Percentiles rank a stretch among this genome's conserved stretches.
Conservation (phyloP, 768 basidiomycete genomes). For the Auriscalpium orientale region DNA sequence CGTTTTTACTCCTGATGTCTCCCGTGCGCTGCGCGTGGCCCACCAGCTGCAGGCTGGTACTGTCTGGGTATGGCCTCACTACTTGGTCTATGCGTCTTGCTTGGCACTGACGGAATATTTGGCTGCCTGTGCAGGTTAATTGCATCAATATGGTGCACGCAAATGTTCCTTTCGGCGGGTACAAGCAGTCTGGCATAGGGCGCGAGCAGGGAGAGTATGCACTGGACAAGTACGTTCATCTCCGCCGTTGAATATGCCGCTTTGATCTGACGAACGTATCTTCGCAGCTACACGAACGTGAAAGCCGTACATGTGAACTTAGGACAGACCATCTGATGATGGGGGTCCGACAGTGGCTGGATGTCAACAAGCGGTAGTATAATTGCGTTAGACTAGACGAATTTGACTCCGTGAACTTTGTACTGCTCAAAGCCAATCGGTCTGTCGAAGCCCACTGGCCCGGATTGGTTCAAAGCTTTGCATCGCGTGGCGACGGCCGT, state of each 20-base stretch:
- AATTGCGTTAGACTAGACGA: too few relatives aligned
- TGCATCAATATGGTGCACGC: conserved; percentile 31
- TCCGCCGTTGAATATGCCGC: background rate
- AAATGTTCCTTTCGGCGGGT: conserved; percentile 57
- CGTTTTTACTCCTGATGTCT: conserved; percentile 77
- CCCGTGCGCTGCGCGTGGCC: conserved; percentile 63
- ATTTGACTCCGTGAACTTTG: too few relatives aligned
- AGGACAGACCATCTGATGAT: background rate
- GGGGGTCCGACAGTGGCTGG: too few relatives aligned
- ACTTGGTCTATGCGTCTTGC: background rate
- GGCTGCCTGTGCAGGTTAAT: conserved; percentile 31
- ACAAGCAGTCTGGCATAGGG: conserved; percentile 65
- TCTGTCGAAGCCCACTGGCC: too few relatives aligned
- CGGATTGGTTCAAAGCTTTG: too few relatives aligned
- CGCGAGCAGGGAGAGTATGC: conserved; percentile 57
- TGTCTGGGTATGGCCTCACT: conserved; percentile 42
- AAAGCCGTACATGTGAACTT: conserved; percentile 10
- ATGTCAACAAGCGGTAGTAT: too few relatives aligned
- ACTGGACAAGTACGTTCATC: conserved; percentile 20
- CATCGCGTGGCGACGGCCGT: too few relatives aligned
- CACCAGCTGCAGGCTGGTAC: conserved; percentile 78
- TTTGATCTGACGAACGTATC: background rate
- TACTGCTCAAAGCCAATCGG: too few relatives aligned
- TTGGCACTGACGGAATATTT: background rate
- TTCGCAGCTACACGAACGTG: conserved; percentile 8